Percentiles rank a stretch among this genome's conserved stretches.
Evolutionary conservation across 345 rosid genomes (phyloP).

Genomic region (Boechera divaricarpa): DNA sequence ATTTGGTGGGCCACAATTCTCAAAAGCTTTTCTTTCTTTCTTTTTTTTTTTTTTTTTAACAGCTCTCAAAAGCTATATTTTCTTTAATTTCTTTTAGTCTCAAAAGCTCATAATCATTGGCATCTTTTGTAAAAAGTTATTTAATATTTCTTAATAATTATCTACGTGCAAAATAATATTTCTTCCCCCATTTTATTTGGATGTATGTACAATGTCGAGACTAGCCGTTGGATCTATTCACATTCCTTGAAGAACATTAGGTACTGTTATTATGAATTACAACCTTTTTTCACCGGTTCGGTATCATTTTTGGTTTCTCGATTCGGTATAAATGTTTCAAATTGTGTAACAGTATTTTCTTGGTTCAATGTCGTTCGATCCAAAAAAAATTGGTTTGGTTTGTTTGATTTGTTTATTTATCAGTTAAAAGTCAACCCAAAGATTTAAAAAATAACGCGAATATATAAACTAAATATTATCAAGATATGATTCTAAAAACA

Average conservation of each 20-base stretch:
- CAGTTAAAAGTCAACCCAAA: not conserved
- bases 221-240: constrained; percentile 31
- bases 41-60: not conserved
- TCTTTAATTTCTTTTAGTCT: not conserved
- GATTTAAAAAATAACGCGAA: not conserved
- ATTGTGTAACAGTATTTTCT: not conserved
- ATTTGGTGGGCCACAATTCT: constrained; percentile 17
- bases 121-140: not conserved
- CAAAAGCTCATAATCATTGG: constrained; percentile 14
- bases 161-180: constrained; percentile 8
- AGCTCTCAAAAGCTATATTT: not conserved
- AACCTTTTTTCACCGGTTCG: not conserved
- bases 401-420: not conserved
- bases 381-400: not conserved
- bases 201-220: constrained; percentile 14
- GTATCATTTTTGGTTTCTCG: not conserved
- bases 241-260: constrained; percentile 32
- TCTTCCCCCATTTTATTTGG: not conserved
- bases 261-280: not conserved
- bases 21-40: not conserved
- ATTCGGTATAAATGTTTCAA: not conserved
- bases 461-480: not conserved
- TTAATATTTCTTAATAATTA: not conserved
- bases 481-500: not conserved
- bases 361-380: not conserved